Evolutionary conservation across 2,329 filamentous ascomycete species (phyloP), one percentile per base, ranked within the genome.

Genomic region (Aaosphaeria arxii): DNA sequence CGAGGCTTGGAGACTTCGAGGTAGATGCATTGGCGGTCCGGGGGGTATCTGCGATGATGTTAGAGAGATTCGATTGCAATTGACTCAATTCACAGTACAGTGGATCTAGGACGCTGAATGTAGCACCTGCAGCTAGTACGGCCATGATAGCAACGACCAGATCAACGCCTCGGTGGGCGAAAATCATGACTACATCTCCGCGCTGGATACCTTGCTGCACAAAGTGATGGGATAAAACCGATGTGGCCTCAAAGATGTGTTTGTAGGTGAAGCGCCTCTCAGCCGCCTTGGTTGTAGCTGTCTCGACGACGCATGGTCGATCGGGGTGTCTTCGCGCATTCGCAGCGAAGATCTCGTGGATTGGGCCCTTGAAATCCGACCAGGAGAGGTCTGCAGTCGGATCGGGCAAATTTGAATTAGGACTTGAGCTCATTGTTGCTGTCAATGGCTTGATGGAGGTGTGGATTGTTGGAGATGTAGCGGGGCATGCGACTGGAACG

Each of bases 171-270:
- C 91, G 84, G 71, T 96, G 82, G 47, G 89, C 89, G 65, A 85
- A 96, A 54, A 94, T 88, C 89, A 96, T 95, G 61, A 96, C 90
- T 2, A 96, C 91, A 64, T 97, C 91, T 6, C 90, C 91, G 57
- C 84, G 77, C 50, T 84, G 78, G 54, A 90, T 78, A 49, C 91
- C 91, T 60, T 84, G 79, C 44, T 86, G 77, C 46, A 87, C 81
- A 17, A 96, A 78, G 64, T 95, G 82, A 71, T 95, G 85, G 24
- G 90, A 88, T 5, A 96, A 70, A 13, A 83, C 78, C 66, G 95
- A 95, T 30, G 89, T 87, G 0, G 87, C 86, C 73, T 96, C 87
- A 64, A 91, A 81, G 64, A 97, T 96, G 62, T 95, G 89, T 55
- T 77, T 77, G 70, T 96, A 97, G 28, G 85, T 92, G 71, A 94